Percentiles rank a stretch among this genome's conserved stretches.
Conservation (phyloP, 1,284 basidiomycete genomes). For the Marasmius sp. region DNA sequence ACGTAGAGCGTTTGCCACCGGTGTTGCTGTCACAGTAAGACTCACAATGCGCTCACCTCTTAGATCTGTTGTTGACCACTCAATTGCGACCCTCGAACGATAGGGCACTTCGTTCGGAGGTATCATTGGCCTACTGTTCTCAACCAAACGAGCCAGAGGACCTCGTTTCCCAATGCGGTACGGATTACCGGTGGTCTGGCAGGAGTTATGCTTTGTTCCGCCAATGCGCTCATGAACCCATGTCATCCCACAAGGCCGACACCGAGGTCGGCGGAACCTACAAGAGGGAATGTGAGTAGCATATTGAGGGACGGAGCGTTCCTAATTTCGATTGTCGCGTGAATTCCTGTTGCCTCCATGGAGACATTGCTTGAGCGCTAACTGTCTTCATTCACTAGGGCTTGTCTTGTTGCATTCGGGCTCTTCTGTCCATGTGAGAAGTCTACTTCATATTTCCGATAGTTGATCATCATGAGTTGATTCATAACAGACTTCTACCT, state of each 20-base stretch:
- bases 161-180: constrained; percentile 40
- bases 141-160: constrained; percentile 37
- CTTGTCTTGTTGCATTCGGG: constrained; percentile 44
- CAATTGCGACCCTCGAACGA: background rate
- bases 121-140: constrained; percentile 52
- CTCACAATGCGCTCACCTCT: constrained; percentile 7
- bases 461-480: constrained; percentile 7
- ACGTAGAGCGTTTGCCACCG: constrained; percentile 48
- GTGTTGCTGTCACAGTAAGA: constrained; percentile 45
- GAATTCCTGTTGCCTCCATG: constrained; percentile 12
- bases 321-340: constrained; percentile 43
- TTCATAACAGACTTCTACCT: constrained; percentile 48
- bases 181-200: constrained; percentile 39
- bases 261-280: constrained; percentile 25
- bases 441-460: constrained; percentile 4
- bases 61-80: background rate
- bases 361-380: constrained; percentile 1
- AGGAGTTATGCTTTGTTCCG: constrained; percentile 35
- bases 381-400: constrained; percentile 22
- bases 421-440: constrained; percentile 49
- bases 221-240: constrained; percentile 42
- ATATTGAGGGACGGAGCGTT: constrained; percentile 45
- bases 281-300: constrained; percentile 6
- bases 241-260: constrained; percentile 28
- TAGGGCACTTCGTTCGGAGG: constrained; percentile 48